phyloP scores from a whole-genome alignment of 1,139 yeast species.

The Saccharomyces hybrid region DNA sequence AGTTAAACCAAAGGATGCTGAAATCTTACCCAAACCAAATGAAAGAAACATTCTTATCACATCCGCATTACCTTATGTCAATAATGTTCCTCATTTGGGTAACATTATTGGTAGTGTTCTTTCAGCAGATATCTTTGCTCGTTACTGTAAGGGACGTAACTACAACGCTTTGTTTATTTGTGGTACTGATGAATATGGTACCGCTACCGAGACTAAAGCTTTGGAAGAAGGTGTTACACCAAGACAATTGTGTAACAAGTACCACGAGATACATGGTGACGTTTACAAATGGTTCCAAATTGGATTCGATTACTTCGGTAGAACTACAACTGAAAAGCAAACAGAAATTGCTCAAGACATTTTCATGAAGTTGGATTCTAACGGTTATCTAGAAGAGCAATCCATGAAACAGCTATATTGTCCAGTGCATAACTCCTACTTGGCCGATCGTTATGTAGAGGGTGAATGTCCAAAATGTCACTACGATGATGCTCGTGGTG shows the following conservation, averaged over 20 bases:
- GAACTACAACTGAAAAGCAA: conserved; percentile 88
- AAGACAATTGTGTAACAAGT: conserved; percentile 80
- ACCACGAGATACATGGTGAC: conserved; percentile 74
- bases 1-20: conserved; percentile 30
- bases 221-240: conserved; percentile 90
- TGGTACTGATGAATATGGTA: conserved; percentile 99
- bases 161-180: conserved; percentile 80
- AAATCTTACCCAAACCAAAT: conserved; percentile 53
- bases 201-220: conserved; percentile 98
- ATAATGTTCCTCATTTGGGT: conserved; percentile 97
- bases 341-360: conserved; percentile 95
- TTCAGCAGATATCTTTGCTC: conserved; percentile 88
- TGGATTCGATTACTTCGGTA: conserved; percentile 89
- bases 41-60: conserved; percentile 83
- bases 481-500: conserved; percentile 97
- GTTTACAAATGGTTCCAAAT: conserved; percentile 97
- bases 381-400: conserved; percentile 78
- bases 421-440: conserved; percentile 78
- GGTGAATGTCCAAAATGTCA: conserved; percentile 95
- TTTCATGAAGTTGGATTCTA: conserved; percentile 63
- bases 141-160: conserved; percentile 85
- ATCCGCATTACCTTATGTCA: conserved; percentile 95
- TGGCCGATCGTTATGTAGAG: conserved; percentile 96
- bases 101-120: conserved; percentile 92
- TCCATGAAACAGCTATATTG: conserved; percentile 87